phyloP scores from a whole-genome alignment of 257 asterid species.

The Salvia splendens region DNA sequence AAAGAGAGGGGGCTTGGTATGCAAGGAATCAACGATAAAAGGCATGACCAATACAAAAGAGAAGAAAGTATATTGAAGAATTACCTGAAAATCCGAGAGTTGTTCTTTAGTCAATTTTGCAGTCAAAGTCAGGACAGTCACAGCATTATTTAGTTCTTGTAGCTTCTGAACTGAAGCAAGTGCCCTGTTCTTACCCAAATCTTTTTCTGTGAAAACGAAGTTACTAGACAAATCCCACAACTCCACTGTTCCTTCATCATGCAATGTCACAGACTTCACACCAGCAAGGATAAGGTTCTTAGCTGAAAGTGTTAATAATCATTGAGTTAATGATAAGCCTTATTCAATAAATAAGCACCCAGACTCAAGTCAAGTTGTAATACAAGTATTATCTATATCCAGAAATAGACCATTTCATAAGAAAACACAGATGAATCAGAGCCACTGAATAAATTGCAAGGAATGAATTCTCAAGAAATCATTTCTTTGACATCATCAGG shows the following conservation, averaged over 20 bases:
- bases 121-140: constrained; percentile 64
- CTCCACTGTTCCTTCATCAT: constrained; percentile 77
- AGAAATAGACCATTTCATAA: constrained; percentile 16
- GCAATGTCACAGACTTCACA: constrained; percentile 84
- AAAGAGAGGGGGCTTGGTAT: background rate
- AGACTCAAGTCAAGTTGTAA: background rate
- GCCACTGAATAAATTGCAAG: background rate
- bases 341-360: constrained; percentile 18
- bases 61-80: background rate
- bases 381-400: background rate
- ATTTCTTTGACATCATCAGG: constrained; percentile 2
- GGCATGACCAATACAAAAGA: background rate
- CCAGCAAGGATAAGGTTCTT: constrained; percentile 94
- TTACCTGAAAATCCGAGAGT: constrained; percentile 76
- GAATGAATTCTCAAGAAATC: background rate
- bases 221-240: constrained; percentile 89
- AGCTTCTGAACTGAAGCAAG: constrained; percentile 73
- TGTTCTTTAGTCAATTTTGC: constrained; percentile 67
- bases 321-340: background rate
- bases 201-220: constrained; percentile 76
- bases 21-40: background rate
- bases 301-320: constrained; percentile 45
- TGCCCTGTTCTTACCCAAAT: constrained; percentile 86
- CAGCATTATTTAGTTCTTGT: constrained; percentile 88
- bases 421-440: constrained; percentile 5